Conservation (phyloP, 768 basidiomycete species). For the Infundibulicybe gibba region DNA sequence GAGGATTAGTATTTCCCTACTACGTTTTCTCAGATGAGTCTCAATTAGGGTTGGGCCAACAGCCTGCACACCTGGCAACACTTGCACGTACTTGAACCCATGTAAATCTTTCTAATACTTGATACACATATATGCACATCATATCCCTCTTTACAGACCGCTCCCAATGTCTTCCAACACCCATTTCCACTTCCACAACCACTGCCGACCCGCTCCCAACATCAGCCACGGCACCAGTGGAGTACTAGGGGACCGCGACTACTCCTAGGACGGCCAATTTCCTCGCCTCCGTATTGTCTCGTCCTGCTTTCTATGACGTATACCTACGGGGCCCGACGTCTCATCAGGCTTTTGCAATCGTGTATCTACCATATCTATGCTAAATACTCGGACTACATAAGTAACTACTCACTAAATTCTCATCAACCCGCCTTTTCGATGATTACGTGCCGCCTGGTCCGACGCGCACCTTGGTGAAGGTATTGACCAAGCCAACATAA, state of each 20-base stretch:
- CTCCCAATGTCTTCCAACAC: slow-evolving; percentile 45
- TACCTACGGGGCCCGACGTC: too few relatives aligned
- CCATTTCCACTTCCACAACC: slow-evolving; percentile 43
- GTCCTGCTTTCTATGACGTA: slow-evolving; percentile 36
- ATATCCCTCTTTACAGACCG: neutral
- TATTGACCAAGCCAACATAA: too few relatives aligned
- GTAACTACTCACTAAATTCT: too few relatives aligned
- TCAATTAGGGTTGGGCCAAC: slow-evolving; percentile 35
- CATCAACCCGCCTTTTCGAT: too few relatives aligned
- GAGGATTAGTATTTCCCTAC: too few relatives aligned
- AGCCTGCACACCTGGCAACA: slow-evolving; percentile 39
- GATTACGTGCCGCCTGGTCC: too few relatives aligned
- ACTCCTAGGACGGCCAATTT: slow-evolving; percentile 53
- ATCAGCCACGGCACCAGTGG: slow-evolving; percentile 30
- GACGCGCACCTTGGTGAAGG: too few relatives aligned
- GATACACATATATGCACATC: neutral
- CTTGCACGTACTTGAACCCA: slow-evolving; percentile 34
- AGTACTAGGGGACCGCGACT: slow-evolving; percentile 55
- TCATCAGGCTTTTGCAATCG: too few relatives aligned
- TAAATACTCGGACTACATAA: too few relatives aligned
- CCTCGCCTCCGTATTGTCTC: slow-evolving; percentile 43
- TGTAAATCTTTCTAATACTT: slow-evolving; percentile 22
- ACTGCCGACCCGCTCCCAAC: slow-evolving; percentile 15
- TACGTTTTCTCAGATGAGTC: neutral
- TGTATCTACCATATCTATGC: too few relatives aligned